A percentile compares a stretch with the other conserved stretches of the same genome.
phyloP scores from a whole-genome alignment of 139 green algal species.

The Haematococcus lacustris region DNA sequence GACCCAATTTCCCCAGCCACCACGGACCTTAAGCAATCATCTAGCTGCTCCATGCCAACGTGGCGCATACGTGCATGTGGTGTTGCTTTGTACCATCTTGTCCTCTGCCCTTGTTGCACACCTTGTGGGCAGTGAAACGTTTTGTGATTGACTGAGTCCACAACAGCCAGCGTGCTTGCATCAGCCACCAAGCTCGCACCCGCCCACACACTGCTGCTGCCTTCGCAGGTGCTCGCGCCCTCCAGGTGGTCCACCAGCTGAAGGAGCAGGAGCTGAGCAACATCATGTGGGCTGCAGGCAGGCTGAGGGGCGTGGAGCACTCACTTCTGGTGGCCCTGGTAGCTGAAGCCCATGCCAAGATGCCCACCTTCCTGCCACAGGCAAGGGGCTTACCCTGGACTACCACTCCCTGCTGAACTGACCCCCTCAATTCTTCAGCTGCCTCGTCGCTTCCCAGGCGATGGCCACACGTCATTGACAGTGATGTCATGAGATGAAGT shows the following conservation, averaged over 20 bases:
- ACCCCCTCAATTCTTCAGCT: background rate
- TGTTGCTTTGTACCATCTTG: no score
- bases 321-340: slow-evolving; percentile 22
- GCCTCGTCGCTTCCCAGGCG: background rate
- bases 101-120: no score
- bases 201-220: no score
- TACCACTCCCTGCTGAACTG: no score
- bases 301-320: background rate
- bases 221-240: slow-evolving; percentile 15
- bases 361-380: slow-evolving; percentile 43
- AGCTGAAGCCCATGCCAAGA: slow-evolving; percentile 22
- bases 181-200: no score
- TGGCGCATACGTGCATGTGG: background rate
- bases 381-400: no score
- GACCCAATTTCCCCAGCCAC: no score
- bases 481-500: background rate
- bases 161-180: no score
- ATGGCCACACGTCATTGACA: background rate
- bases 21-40: no score
- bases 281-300: slow-evolving; percentile 47
- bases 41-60: no score
- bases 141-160: no score
- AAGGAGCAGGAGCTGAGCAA: slow-evolving; percentile 63
- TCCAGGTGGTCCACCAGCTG: slow-evolving; percentile 29
- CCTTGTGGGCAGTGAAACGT: no score